Evolutionary conservation across 768 basidiomycete genomes (phyloP).

Genomic region (Lentinula aciculospora): DNA sequence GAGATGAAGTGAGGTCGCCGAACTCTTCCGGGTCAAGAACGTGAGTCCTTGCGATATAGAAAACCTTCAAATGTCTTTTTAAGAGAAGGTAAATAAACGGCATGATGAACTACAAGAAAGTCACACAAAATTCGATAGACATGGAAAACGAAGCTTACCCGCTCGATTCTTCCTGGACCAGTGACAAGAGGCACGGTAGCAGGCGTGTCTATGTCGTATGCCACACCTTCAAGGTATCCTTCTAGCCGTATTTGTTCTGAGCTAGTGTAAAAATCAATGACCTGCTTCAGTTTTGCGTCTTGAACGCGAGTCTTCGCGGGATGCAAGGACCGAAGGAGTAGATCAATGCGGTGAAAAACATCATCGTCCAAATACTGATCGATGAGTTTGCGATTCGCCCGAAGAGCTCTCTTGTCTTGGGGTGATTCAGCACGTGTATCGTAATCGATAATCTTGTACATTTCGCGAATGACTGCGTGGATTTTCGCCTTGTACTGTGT

Average conservation of each 20-base stretch:
- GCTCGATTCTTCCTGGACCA: slow-evolving; percentile 27
- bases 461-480: slow-evolving; percentile 9
- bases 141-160: slow-evolving; percentile 19
- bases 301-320: not conserved
- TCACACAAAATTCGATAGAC: not conserved
- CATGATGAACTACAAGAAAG: slow-evolving; percentile 21
- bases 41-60: slow-evolving; percentile 19
- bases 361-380: slow-evolving; percentile 9
- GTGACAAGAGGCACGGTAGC: slow-evolving; percentile 23
- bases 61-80: slow-evolving; percentile 25
- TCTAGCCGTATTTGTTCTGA: slow-evolving; percentile 20
- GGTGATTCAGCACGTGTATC: slow-evolving; percentile 5
- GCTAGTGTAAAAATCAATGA: slow-evolving; percentile 16
- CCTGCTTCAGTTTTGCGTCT: slow-evolving; percentile 14
- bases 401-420: slow-evolving; percentile 5
- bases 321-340: slow-evolving; percentile 10
- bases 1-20: slow-evolving; percentile 14
- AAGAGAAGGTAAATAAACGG: slow-evolving; percentile 29
- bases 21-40: slow-evolving; percentile 22
- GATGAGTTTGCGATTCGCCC: slow-evolving; percentile 8
- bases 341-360: slow-evolving; percentile 12
- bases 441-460: not conserved
- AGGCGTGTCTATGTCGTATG: slow-evolving; percentile 24
- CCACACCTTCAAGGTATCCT: slow-evolving; percentile 19
- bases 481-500: slow-evolving; percentile 16